phyloP scores from a whole-genome alignment of 2,329 filamentous ascomycete species.

The Fusarium sp. region DNA sequence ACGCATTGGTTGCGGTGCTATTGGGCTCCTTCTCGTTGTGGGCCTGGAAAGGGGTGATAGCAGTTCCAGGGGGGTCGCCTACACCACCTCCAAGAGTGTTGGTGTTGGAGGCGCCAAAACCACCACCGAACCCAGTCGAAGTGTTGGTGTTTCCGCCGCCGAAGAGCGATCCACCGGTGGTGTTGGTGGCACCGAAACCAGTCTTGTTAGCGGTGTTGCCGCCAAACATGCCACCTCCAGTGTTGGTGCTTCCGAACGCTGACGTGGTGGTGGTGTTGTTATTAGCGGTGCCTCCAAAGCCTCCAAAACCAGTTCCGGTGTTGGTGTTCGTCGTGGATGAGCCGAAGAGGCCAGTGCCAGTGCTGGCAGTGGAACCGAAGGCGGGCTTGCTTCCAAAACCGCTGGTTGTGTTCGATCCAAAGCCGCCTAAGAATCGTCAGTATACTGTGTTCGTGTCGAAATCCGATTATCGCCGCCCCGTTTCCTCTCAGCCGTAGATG shows the following conservation, averaged over 20 bases:
- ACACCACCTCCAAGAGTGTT: slow-evolving; percentile 67
- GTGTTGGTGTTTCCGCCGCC: slow-evolving; percentile 55
- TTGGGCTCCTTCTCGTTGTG: slow-evolving; percentile 81
- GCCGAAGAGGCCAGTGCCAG: slow-evolving; percentile 65
- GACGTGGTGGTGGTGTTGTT: slow-evolving; percentile 55
- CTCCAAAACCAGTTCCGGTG: slow-evolving; percentile 57
- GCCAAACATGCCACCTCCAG: slow-evolving; percentile 69
- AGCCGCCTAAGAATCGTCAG: slow-evolving; percentile 52
- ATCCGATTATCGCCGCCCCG: slow-evolving; percentile 16
- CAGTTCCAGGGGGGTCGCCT: slow-evolving; percentile 79
- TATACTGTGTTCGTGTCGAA: slow-evolving; percentile 21
- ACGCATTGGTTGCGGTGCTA: slow-evolving; percentile 72
- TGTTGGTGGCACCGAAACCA: slow-evolving; percentile 63
- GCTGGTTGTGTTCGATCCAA: slow-evolving; percentile 55
- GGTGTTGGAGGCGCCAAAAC: slow-evolving; percentile 63
- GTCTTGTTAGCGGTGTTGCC: slow-evolving; percentile 63
- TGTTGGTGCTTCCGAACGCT: slow-evolving; percentile 58
- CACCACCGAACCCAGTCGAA: slow-evolving; percentile 54
- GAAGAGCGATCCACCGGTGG: slow-evolving; percentile 63
- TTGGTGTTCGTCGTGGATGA: slow-evolving; percentile 57
- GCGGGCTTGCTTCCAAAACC: slow-evolving; percentile 65
- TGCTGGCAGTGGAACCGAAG: slow-evolving; percentile 64
- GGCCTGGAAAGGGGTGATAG: slow-evolving; percentile 77
- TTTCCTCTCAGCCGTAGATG: slow-evolving; percentile 37
- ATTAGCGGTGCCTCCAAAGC: slow-evolving; percentile 56